Conservation (phyloP, 1,284 basidiomycete species). For the Pseudozyma tsukubaensis region DNA sequence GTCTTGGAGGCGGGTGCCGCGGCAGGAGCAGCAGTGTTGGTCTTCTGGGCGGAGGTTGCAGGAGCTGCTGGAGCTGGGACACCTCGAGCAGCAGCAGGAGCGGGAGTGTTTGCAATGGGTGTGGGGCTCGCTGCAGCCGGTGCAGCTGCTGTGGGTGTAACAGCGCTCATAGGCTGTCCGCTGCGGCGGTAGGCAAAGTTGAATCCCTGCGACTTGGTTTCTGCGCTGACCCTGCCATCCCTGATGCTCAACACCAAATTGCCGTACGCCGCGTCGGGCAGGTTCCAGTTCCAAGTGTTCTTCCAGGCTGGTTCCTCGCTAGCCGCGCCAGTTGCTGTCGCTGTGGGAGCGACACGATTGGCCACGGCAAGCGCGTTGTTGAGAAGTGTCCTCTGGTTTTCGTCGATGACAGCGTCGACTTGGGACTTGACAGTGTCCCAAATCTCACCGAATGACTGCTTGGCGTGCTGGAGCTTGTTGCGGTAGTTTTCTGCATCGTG, state of each 20-base stretch:
- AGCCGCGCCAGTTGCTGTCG: conserved; percentile 72
- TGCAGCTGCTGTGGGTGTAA: conserved; percentile 25
- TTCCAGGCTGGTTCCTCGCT: conserved; percentile 78
- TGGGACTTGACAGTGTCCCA: conserved; percentile 94
- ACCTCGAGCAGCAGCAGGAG: too few relatives aligned
- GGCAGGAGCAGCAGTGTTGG: conserved; percentile 3
- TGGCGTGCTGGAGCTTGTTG: conserved; percentile 81
- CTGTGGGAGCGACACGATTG: conserved; percentile 78
- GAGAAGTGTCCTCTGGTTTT: conserved; percentile 86
- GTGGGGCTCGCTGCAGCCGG: conserved; percentile 12
- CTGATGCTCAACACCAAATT: conserved; percentile 86
- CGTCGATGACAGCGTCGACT: conserved; percentile 91
- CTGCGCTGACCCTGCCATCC: conserved; percentile 89
- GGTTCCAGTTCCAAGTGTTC: conserved; percentile 94
- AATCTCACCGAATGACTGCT: conserved; percentile 86
- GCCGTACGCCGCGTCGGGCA: conserved; percentile 91
- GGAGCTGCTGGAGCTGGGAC: too few relatives aligned
- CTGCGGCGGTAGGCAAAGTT: conserved; percentile 90
- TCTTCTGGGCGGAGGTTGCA: conserved; percentile 3
- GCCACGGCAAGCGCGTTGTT: conserved; percentile 89
- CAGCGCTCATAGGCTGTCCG: conserved; percentile 42
- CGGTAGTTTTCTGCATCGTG: conserved; percentile 89
- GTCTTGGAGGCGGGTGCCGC: background rate
- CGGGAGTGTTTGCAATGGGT: background rate
- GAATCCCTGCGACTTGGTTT: conserved; percentile 92